Base-by-base conservation (phyloP, 1,284 basidiomycete genomes). In the Pulveroboletus sp. region DNA sequence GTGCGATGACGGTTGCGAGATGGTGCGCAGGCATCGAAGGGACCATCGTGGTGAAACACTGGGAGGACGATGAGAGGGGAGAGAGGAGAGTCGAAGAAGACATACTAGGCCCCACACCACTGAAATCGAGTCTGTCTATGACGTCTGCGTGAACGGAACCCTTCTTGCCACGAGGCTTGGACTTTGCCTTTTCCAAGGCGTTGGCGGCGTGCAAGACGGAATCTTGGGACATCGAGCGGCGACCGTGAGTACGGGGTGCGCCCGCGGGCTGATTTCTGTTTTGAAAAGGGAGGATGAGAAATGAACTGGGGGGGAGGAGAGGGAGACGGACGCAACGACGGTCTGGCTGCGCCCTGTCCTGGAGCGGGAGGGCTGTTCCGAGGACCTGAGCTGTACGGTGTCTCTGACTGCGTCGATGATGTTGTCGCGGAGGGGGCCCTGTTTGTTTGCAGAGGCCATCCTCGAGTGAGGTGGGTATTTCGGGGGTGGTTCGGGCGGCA, bases 21-120 rank as follows among this genome's bases (percentile, higher is more conserved):
- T 2, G 91, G 91, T 1, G 91, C 90, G 68, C 90, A 92, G 28
- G 91, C 91, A 70, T 93, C 91, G 69, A 93, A 93, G 9, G 91
- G 91, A 25, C 91, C 91, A 67, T 93, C 91, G 65, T 93, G 91
- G 68, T 93, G 91, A 75, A 92, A 91, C 83, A 90, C 90, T 92
- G 62, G 45, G 56, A 46, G 20, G 49, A 64, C 58, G 53, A 55
- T 47, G 56, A 54, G 54, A 51, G 46, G 51, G 53, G 35, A 44
- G 36, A 17, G 8, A 38, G 22, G 5, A 36, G 11, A 20, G 3
- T 3, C 22, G 20, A 49, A 54, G 60, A 51, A 53, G 61, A 81
- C 86, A 64, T 67, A 92, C 89, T 91, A 57, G 87, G 84, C 17
- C 90, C 90, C 44, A 90, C 87, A 52, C 85, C 82, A 42, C 82